Evolutionary conservation across 2,329 filamentous ascomycete genomes (phyloP).

Genomic region (Phymatotrichopsis omnivora): DNA sequence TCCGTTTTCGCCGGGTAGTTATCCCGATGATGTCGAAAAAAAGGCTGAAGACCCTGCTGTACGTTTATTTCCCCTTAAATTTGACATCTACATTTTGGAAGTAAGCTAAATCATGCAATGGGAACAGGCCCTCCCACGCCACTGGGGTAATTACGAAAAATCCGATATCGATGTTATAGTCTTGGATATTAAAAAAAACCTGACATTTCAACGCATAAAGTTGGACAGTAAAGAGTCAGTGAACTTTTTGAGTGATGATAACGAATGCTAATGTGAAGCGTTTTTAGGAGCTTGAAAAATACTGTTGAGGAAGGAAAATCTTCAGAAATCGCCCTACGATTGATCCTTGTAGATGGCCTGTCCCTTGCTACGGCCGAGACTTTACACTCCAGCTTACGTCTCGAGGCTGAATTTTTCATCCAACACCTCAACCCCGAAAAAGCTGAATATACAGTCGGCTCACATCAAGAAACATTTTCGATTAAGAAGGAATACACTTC

Average conservation of each 20-base stretch:
- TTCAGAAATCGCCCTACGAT: constrained; percentile 1
- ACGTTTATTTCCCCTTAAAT: too few species aligned
- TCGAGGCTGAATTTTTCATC: constrained; percentile 35
- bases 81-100: too few species aligned
- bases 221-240: too few species aligned
- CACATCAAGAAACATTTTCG: constrained; percentile 23
- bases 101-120: too few species aligned
- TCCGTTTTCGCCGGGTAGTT: too few species aligned
- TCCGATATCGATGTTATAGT: constrained; percentile 12
- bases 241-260: too few species aligned
- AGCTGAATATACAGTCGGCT: constrained; percentile 17
- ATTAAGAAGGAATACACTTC: not conserved
- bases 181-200: constrained; percentile 14
- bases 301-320: constrained; percentile 7
- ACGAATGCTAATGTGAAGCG: too few species aligned
- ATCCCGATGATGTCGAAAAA: too few species aligned
- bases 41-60: too few species aligned
- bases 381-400: constrained; percentile 27
- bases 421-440: constrained; percentile 33
- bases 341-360: constrained; percentile 30
- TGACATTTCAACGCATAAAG: constrained; percentile 7
- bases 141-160: too few species aligned
- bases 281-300: too few species aligned
- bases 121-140: too few species aligned
- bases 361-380: constrained; percentile 26